Evolutionary conservation across 2,329 filamentous ascomycete genomes (phyloP), one percentile per base, ranked within the genome.

Genomic region (Diaporthe ilicicola): DNA sequence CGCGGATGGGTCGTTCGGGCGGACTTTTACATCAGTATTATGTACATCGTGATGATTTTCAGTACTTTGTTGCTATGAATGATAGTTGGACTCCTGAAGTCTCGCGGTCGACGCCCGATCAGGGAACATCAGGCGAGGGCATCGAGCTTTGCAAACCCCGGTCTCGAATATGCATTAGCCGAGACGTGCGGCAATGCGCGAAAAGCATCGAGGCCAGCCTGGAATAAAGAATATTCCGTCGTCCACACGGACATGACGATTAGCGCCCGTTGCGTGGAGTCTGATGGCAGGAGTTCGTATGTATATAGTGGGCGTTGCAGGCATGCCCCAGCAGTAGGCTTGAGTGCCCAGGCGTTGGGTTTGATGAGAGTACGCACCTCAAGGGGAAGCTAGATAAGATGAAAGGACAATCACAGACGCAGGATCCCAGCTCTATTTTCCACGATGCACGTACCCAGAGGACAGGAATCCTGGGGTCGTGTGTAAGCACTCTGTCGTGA

Each of bases 281-380:
- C 39, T 42, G 34, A 56, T 39, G 54, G 54, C 34, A 56, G 54
- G 54, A 56, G 54, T n/a, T n/a, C n/a, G n/a, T 32, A 42, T n/a
- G 34, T 24, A 13, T 22, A 39, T 56, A 56, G 13, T 24, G 34
- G 5, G 6, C 17, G 37, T 42, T 7, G 54, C 34, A 39, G 54
- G 54, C 34, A 56, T 24, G 34, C 34, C 34, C 54, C 34, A 6
- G 54, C 34, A 8, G 34, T n/a, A 17, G n/a, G 6, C 13, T 13
- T 56, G 34, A 56, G 34, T n/a, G n/a, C n/a, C 59, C 17, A 34
- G 29, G 29, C 27, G 27, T 17, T 29, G n/a, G 59, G 44, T 64
- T 37, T 24, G 29, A 64, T 50, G 27, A 34, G 51, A 5, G 32
- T 34, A 29, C 34, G 4, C 29, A 19, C 29, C n/a, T 12, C 13